Evolutionary conservation across 768 basidiomycete species (phyloP).

Genomic region (Kwoniella botswanensis): DNA sequence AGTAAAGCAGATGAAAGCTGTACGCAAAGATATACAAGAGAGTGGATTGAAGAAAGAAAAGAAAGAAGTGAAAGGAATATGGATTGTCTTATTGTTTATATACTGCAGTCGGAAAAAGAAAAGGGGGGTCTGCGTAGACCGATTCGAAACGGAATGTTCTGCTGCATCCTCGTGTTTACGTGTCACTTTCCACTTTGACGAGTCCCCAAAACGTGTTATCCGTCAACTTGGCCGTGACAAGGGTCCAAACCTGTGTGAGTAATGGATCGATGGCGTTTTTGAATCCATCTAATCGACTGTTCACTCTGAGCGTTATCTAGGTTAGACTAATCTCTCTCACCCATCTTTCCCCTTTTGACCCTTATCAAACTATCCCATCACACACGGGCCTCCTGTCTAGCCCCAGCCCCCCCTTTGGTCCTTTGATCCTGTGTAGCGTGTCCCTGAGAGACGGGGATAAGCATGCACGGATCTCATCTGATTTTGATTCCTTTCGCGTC

Average conservation of each 20-base stretch:
- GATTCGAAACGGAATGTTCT: neutral
- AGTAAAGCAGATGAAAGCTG: neutral
- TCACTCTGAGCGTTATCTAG: neutral
- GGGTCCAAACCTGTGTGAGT: no score
- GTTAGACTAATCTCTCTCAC: neutral
- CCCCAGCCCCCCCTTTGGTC: neutral
- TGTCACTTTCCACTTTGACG: neutral
- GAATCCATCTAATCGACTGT: neutral
- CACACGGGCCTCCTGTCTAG: neutral
- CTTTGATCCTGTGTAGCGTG: neutral
- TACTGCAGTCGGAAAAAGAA: neutral
- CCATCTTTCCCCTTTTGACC: neutral
- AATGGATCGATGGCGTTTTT: neutral
- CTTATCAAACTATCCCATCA: neutral
- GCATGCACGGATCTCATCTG: neutral
- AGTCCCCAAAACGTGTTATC: neutral
- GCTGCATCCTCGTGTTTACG: neutral
- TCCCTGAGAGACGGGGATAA: neutral
- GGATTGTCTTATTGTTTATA: neutral
- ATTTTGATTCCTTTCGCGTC: neutral
- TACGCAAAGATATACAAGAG: neutral
- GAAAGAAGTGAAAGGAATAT: constrained; percentile 2
- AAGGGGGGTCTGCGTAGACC: constrained; percentile 2
- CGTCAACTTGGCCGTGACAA: neutral
- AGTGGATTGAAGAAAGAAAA: constrained; percentile 17